Evolutionary conservation across 2,329 filamentous ascomycete genomes (phyloP).

Genomic region (Neonectria punicea): DNA sequence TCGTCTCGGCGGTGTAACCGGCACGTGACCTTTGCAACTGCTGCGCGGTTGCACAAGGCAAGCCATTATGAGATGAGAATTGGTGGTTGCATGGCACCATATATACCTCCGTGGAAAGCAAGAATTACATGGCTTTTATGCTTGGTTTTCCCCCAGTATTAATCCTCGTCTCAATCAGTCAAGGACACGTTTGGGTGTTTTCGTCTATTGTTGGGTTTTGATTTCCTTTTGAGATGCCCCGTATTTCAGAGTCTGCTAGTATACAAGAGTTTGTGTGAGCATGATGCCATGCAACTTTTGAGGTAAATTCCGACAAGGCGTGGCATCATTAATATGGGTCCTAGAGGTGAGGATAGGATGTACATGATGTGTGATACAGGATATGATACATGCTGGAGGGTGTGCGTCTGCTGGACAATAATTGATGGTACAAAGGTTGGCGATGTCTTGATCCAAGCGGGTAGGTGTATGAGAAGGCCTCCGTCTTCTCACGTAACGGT

Average conservation of each 20-base stretch:
- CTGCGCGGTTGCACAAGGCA: not conserved
- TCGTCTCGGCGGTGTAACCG: not conserved
- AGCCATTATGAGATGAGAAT: not conserved
- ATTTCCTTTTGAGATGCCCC: not conserved
- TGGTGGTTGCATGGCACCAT: not conserved
- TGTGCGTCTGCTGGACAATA: not conserved
- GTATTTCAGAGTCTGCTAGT: constrained; percentile 18
- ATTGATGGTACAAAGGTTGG: not conserved
- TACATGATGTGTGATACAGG: constrained; percentile 25
- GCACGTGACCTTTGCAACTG: not conserved
- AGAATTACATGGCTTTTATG: not conserved
- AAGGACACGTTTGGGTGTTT: not conserved
- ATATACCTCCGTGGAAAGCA: constrained; percentile 8
- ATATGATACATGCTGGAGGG: constrained; percentile 8
- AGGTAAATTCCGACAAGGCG: constrained; percentile 7
- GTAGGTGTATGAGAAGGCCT: constrained; percentile 1
- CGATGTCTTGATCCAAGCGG: not conserved
- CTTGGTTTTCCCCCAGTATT: too few relatives aligned
- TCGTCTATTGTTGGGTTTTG: not conserved
- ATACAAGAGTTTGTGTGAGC: constrained; percentile 25
- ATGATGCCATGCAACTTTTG: constrained; percentile 14
- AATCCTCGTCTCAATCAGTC: not conserved
- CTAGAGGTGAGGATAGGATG: constrained; percentile 6
- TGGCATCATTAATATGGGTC: constrained; percentile 5
- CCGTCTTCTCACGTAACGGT: not conserved